phyloP scores from a whole-genome alignment of 225 moss, liverwort and hornwort genomes.

The Polytrichum formosum region DNA sequence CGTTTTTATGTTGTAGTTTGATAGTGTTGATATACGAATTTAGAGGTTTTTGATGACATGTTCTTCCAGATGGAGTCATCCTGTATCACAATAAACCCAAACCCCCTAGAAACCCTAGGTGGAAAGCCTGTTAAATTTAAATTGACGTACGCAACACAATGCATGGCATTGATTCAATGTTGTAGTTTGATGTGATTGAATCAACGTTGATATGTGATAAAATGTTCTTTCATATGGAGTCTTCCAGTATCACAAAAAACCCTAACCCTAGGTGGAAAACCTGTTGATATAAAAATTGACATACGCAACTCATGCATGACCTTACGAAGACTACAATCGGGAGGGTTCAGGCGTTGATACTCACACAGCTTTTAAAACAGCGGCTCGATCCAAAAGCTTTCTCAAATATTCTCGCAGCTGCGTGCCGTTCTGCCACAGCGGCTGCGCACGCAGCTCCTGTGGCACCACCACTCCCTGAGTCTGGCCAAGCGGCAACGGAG shows the following conservation, averaged over 20 bases:
- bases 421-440: constrained; percentile 45
- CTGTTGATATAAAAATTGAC: not conserved
- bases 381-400: constrained; percentile 36
- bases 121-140: no score
- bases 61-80: no score
- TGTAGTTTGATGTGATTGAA: no score
- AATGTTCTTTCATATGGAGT: no score
- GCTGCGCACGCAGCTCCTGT: constrained; percentile 29
- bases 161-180: not conserved
- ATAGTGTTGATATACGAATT: no score
- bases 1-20: no score
- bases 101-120: no score
- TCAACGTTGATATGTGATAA: no score
- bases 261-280: not conserved
- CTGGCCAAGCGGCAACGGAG: constrained; percentile 41
- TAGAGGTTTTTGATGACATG: not conserved
- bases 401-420: constrained; percentile 41
- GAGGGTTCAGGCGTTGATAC: constrained; percentile 5
- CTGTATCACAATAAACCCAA: no score
- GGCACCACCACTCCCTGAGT: constrained; percentile 33
- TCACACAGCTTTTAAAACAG: constrained; percentile 49
- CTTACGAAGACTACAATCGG: not conserved
- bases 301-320: not conserved
- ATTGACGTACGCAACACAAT: not conserved
- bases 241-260: no score